A percentile compares a stretch with the other conserved stretches of the same genome.
phyloP scores from a whole-genome alignment of 345 rosid genomes.

The Arabidopsis suecica region DNA sequence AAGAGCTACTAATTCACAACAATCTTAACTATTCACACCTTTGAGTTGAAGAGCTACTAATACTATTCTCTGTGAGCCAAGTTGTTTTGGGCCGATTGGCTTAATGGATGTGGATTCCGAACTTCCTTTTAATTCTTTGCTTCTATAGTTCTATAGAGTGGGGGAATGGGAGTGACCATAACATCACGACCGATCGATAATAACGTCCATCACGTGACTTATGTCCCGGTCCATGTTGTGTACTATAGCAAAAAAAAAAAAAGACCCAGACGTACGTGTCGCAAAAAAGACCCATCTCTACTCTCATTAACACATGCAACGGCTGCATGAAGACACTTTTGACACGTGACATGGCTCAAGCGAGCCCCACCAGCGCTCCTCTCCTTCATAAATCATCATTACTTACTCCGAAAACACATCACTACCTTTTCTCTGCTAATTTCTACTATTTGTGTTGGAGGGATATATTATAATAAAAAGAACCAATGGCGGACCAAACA shows the following conservation, averaged over 20 bases:
- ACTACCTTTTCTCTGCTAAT: not conserved
- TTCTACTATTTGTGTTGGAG: not conserved
- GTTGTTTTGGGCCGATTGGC: not conserved
- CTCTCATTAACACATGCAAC: constrained; percentile 35
- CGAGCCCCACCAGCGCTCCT: constrained; percentile 20
- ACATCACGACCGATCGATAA: not conserved
- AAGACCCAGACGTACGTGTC: constrained; percentile 25
- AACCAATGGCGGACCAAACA: constrained; percentile 39
- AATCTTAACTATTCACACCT: too few relatives aligned
- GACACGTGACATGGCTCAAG: constrained; percentile 21
- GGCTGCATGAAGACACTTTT: constrained; percentile 40
- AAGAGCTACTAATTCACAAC: not conserved
- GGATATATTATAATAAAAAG: not conserved
- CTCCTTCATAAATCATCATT: constrained; percentile 24
- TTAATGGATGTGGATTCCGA: not conserved
- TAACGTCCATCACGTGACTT: not conserved
- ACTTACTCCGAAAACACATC: constrained; percentile 1
- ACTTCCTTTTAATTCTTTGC: not conserved
- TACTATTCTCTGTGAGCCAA: not conserved
- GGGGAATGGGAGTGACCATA: not conserved
- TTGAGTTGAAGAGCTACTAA: not conserved
- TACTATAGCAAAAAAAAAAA: constrained; percentile 7
- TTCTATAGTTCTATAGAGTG: not conserved
- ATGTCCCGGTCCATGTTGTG: not conserved
- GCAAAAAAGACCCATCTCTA: constrained; percentile 10